Base-by-base conservation (phyloP, 164 flowering plant species). In the Annona cherimola region DNA sequence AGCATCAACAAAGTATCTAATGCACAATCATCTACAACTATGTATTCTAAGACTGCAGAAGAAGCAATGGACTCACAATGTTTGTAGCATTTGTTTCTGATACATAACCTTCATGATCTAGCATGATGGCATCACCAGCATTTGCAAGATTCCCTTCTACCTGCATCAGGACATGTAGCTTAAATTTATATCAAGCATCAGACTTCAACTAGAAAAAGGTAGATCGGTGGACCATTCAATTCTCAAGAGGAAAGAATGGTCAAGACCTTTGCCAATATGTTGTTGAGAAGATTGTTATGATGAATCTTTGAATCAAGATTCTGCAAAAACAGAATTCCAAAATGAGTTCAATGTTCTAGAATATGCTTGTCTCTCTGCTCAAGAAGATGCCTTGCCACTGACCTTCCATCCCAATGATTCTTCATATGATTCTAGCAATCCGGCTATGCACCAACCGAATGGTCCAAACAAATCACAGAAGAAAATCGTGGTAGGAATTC, bases 31-130 rank as follows among this genome's bases (percentile, higher is more conserved):
- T 45, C 42, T 67, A 8, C 60, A 3, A 45, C 12, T 20, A 68
- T 26, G 39, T 26, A 26, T n/a, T 3, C 8, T 60, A 68, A 50
- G n/a, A 68, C 20, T 60, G 18, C 18, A 6, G 44, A 2, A 57
- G 40, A 60, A 44, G 43, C 64, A 71, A 26, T 66, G 40, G 66
- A 59, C 93, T 86, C 82, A 94, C 99, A 70, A 94, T 87, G 81
- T 95, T 91, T 71, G 98, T 93, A 18, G 97, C 98, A 83, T 93
- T 93, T 77, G 99, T 93, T 87, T 95, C 99, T 35, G 99, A 90
- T n/a, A 93, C 98, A 82, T 81, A 95, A 55, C 99, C 99, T 86
- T 95, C 98, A 76, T 91, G 84, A 82, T 95, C 99, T 67, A 93
- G 97, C 96, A 91, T 93, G 80, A 91, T 91, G 39, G 97, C 96